A percentile compares a stretch with the other conserved stretches of the same genome.
Evolutionary conservation across 345 rosid species (phyloP).

Genomic region (Melaleuca alternifolia): DNA sequence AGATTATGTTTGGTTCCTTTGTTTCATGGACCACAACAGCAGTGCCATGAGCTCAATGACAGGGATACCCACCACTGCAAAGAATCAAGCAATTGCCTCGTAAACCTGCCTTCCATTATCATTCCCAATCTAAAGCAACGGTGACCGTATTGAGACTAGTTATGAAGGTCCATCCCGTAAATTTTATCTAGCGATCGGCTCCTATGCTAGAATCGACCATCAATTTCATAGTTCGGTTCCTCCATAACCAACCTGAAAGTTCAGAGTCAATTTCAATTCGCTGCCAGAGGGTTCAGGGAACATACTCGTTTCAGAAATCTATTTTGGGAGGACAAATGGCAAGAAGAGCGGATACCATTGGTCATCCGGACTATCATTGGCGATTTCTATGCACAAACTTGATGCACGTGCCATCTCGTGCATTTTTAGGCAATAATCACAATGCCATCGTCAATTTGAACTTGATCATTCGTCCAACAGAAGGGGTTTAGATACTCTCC

Average conservation of each 20-base stretch:
- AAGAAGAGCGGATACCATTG: slow-evolving; percentile 32
- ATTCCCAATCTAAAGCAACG: slow-evolving; percentile 40
- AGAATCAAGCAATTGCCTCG: slow-evolving; percentile 12
- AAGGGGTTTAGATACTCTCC: background rate
- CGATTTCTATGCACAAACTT: slow-evolving; percentile 15
- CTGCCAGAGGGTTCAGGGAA: slow-evolving; percentile 30
- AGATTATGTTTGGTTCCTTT: slow-evolving; percentile 38
- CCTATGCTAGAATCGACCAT: slow-evolving; percentile 26
- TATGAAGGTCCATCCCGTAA: slow-evolving; percentile 43
- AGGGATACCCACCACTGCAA: slow-evolving; percentile 20
- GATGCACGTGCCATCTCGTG: background rate
- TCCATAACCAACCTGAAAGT: slow-evolving; percentile 22
- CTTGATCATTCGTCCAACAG: background rate
- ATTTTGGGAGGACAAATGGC: slow-evolving; percentile 38
- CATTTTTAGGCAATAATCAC: background rate
- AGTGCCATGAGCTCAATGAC: slow-evolving; percentile 40
- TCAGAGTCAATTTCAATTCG: slow-evolving; percentile 21
- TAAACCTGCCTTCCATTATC: slow-evolving; percentile 54
- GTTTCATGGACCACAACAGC: slow-evolving; percentile 36
- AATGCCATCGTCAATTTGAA: background rate
- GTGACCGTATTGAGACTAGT: slow-evolving; percentile 39
- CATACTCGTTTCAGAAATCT: slow-evolving; percentile 40
- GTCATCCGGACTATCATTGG: slow-evolving; percentile 24
- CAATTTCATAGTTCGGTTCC: slow-evolving; percentile 32
- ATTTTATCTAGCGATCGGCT: slow-evolving; percentile 38